Evolutionary conservation across 1,284 basidiomycete species (phyloP), one percentile per base, ranked within the genome.

Genomic region (Coriolopsis trogii): DNA sequence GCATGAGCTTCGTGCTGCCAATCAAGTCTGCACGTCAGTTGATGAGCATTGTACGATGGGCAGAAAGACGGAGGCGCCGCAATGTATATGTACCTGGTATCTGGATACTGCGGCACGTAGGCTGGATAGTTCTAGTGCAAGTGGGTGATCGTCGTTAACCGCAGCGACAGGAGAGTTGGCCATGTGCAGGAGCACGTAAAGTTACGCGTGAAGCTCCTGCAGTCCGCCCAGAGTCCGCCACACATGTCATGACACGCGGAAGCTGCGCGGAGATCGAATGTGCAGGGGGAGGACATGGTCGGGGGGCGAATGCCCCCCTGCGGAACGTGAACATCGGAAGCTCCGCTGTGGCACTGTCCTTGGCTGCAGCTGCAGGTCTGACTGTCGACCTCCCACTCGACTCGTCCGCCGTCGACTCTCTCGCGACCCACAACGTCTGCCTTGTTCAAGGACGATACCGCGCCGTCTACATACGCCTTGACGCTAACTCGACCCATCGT

Each of bases 1-100:
- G 71, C 65, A 61, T 87, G 80, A 4, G 84, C 80, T 70, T 89
- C 87, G 68, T 85, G 81, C 87, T 89, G 58, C 61, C 58, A 58
- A 66, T 56, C 28, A 57, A 59, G 59, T 59, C 57, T 63, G 56
- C 39, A 43, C 53, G 62, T 64, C 52, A 64, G 63, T 58, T 63
- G 64, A 67, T 63, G 64, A 67, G 63, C 61, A 46, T 40, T 45
- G 46, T 42, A 58, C 21, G 46, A 50, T 42, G 40, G 49, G 49
- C 51, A 49, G 51, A 49, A 38, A 38, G 36, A 45, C 59, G 30
- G 49, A 49, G 49, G 47, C 37, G 45, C 20, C 26, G 49, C 28
- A 34, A 24, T 33, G 46, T 30, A 46, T 37, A 56, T 69, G 60
- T 68, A 82, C 84, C 79, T 87, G 88, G 60, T 87, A 91, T 41